Evolutionary conservation across 192 early-diverging fungal species (phyloP).

Genomic region (Allomyces macrogynus): DNA sequence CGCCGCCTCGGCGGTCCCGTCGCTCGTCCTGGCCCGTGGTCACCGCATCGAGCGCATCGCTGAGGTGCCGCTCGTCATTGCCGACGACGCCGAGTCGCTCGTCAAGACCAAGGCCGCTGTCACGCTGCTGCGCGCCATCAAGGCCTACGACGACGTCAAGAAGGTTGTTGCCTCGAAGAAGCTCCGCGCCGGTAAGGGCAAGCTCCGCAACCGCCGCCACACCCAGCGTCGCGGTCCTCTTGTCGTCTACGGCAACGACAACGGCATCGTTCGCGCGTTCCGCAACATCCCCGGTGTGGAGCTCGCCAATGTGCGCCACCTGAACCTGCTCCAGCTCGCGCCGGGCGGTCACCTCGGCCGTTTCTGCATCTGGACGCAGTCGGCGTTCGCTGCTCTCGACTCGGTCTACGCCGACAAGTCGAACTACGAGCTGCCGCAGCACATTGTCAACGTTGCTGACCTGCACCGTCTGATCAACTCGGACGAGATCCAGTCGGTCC

Average conservation of each 20-base stretch:
- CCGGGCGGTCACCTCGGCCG: conserved; percentile 97
- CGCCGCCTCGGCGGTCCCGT: conserved; percentile 77
- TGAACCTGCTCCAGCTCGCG: conserved; percentile 96
- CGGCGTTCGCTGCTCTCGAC: conserved; percentile 80
- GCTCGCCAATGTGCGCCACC: conserved; percentile 63
- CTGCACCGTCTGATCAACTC: conserved; percentile 90
- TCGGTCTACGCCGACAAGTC: conserved; percentile 79
- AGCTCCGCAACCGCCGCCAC: conserved; percentile 91
- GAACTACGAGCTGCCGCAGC: conserved; percentile 68
- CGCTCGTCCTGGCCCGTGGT: conserved; percentile 87
- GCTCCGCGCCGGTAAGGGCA: conserved; percentile 89
- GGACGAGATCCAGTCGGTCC: conserved; percentile 84
- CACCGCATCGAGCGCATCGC: conserved; percentile 80
- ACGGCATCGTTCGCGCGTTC: conserved; percentile 86
- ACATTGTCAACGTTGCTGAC: conserved; percentile 85
- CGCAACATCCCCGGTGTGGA: conserved; percentile 98
- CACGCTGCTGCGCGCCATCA: conserved; percentile 65
- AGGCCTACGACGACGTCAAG: conserved; percentile 85
- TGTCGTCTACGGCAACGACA: conserved; percentile 83
- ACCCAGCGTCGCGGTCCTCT: conserved; percentile 89
- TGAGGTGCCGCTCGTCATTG: conserved; percentile 86
- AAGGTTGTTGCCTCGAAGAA: conserved; percentile 90
- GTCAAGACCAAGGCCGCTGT: conserved; percentile 88
- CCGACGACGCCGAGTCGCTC: conserved; percentile 55
- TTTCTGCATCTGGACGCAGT: conserved; percentile 97